phyloP scores from a whole-genome alignment of 2,329 filamentous ascomycete genomes.

The Fonsecaea nubica region DNA sequence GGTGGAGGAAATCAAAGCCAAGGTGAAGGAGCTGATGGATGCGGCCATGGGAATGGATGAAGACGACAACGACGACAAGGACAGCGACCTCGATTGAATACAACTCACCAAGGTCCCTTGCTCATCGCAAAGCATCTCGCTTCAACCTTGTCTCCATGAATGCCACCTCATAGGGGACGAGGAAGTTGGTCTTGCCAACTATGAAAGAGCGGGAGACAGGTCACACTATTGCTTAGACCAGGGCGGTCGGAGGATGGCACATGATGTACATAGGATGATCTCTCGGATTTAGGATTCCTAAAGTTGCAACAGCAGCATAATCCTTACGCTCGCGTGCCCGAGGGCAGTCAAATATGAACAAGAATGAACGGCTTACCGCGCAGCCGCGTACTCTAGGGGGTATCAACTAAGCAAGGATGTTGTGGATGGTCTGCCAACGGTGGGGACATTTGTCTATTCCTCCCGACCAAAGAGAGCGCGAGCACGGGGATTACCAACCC shows the following conservation, averaged over 20 bases:
- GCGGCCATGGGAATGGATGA: constrained; percentile 40
- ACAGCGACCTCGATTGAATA: constrained; percentile 40
- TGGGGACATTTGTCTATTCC: no score
- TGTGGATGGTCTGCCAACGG: neutral
- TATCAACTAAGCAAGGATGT: neutral
- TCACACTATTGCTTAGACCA: neutral
- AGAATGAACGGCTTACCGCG: neutral
- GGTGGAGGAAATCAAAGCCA: constrained; percentile 41
- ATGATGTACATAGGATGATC: neutral
- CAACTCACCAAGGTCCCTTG: constrained; percentile 42
- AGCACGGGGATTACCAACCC: neutral
- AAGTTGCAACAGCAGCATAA: neutral
- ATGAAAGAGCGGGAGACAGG: constrained; percentile 50
- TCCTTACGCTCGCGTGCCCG: neutral
- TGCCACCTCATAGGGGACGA: neutral
- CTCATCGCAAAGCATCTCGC: neutral
- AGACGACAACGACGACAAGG: constrained; percentile 40
- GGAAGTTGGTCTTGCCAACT: constrained; percentile 34
- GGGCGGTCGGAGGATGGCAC: neutral
- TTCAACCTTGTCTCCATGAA: neutral
- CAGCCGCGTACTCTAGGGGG: neutral
- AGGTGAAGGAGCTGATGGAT: constrained; percentile 41
- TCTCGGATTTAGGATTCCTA: constrained; percentile 1
- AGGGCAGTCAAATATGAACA: neutral
- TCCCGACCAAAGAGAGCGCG: neutral